Evolutionary conservation across 2,329 filamentous ascomycete genomes (phyloP).

Genomic region (Aspergillus flavus): DNA sequence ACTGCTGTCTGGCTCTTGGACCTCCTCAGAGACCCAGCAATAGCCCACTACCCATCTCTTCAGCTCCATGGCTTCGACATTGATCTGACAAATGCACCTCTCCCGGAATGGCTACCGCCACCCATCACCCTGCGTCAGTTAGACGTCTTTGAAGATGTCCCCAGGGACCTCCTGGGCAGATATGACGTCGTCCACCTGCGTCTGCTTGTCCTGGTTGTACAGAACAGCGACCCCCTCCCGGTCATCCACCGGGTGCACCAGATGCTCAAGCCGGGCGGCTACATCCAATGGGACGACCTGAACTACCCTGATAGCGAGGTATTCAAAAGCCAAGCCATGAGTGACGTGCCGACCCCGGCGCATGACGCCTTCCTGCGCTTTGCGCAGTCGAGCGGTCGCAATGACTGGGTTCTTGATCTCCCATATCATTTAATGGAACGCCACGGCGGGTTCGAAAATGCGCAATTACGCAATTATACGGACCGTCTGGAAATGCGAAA

Average conservation of each 20-base stretch:
- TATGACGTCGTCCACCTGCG: slow-evolving; percentile 30
- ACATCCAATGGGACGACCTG: slow-evolving; percentile 35
- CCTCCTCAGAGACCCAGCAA: slow-evolving; percentile 17
- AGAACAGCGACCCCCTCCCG: slow-evolving; percentile 18
- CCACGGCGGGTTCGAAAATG: background rate
- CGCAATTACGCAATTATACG: background rate
- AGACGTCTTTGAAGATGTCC: slow-evolving; percentile 27
- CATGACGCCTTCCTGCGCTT: slow-evolving; percentile 20
- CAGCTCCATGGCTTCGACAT: slow-evolving; percentile 29
- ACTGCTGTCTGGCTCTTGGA: slow-evolving; percentile 33
- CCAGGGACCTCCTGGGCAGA: slow-evolving; percentile 18
- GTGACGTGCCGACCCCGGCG: slow-evolving; percentile 11
- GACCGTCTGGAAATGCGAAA: background rate
- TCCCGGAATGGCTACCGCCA: slow-evolving; percentile 22
- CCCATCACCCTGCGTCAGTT: slow-evolving; percentile 17
- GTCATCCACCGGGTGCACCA: slow-evolving; percentile 18
- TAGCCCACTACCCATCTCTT: slow-evolving; percentile 12
- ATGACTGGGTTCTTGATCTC: slow-evolving; percentile 24
- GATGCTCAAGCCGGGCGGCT: slow-evolving; percentile 32
- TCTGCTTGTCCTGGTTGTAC: slow-evolving; percentile 14
- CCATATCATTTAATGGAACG: background rate
- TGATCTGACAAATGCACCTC: slow-evolving; percentile 26
- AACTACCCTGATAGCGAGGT: slow-evolving; percentile 23
- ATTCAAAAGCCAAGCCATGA: slow-evolving; percentile 12
- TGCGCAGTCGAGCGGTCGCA: slow-evolving; percentile 22